phyloP scores from a whole-genome alignment of 2,329 filamentous ascomycete genomes.

The Fusarium veterinarium region DNA sequence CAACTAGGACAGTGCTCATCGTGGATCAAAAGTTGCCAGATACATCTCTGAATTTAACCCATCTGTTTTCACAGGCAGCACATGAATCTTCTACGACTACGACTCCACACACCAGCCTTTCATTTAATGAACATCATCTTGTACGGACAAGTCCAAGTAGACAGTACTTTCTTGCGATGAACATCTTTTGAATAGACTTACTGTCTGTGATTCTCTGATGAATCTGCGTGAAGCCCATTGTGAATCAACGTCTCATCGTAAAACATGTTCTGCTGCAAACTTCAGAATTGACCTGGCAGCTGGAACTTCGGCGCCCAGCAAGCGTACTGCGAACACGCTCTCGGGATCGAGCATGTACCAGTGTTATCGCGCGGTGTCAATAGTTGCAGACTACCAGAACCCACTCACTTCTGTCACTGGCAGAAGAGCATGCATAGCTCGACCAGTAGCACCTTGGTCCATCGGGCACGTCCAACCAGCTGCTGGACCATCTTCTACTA shows the following conservation, averaged over 20 bases:
- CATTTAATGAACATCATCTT: too few species aligned
- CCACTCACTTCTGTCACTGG: rapidly evolving
- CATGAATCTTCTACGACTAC: rapidly evolving
- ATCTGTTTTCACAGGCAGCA: not conserved
- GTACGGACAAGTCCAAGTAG: not conserved
- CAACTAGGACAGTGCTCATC: rapidly evolving
- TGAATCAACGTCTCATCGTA: too few species aligned
- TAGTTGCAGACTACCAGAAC: too few species aligned
- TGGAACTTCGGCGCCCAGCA: not conserved
- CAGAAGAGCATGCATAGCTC: rapidly evolving
- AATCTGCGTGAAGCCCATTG: not conserved
- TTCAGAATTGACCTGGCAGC: rapidly evolving
- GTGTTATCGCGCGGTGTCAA: too few species aligned
- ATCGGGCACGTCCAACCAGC: too few species aligned
- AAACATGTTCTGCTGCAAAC: rapidly evolving
- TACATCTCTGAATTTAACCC: rapidly evolving
- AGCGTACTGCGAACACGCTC: rapidly evolving
- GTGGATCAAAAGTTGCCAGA: too few species aligned
- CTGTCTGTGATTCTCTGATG: rapidly evolving
- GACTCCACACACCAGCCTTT: not conserved
- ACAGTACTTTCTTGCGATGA: not conserved
- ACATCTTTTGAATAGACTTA: not conserved
- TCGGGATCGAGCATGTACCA: not conserved
- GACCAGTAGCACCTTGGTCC: not conserved
- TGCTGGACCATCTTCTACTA: rapidly evolving